Evolutionary conservation across 2,329 filamentous ascomycete genomes (phyloP), one percentile per base, ranked within the genome.

Genomic region (Colletotrichum lini): DNA sequence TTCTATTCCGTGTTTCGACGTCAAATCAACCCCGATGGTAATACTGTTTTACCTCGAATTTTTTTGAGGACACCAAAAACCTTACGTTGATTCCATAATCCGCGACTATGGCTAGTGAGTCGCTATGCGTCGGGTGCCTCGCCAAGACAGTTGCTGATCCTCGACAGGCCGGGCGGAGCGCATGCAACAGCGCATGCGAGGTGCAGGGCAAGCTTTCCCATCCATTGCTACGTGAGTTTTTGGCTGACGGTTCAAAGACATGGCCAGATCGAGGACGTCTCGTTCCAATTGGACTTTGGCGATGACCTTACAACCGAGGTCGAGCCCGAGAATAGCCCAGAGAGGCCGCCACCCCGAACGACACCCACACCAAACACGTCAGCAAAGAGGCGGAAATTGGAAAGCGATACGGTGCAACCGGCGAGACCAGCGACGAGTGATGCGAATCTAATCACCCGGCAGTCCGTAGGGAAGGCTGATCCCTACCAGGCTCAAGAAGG

Each of bases 141-240:
- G 42, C 65, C 40, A 54, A 49, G 9, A 16, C n/a, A 56, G 63
- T n/a, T 53, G 63, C 65, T 70, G 57, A 73, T 49, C 4, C 64
- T 10, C 30, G 30, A 45, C 68, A 88, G 86, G 84, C 77, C 88
- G 90, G 75, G 87, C 89, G 75, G 89, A 90, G 78, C 88, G 89
- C 77, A 86, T 91, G 82, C 88, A 89, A 73, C 86, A 90, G 81
- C 89, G 90, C 77, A 87, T 92, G 78, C 89, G 90, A 73, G 90
- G 90, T 72, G 89, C 90, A 52, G 88, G 89, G 89, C 91, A 84
- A 74, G 87, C 79, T 15, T 15, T 38, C 2, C 16, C 12, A 40
- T 30, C 16, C 49, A 52, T 35, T 60, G 71, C 54, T 69, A 58
- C n/a, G 9, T 21, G 35, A 12, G 4, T 2, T 40, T n/a, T 53